Percentiles rank a stretch among this genome's conserved stretches.
phyloP scores from a whole-genome alignment of 2,329 filamentous ascomycete species.

The Exophiala calicioides region DNA sequence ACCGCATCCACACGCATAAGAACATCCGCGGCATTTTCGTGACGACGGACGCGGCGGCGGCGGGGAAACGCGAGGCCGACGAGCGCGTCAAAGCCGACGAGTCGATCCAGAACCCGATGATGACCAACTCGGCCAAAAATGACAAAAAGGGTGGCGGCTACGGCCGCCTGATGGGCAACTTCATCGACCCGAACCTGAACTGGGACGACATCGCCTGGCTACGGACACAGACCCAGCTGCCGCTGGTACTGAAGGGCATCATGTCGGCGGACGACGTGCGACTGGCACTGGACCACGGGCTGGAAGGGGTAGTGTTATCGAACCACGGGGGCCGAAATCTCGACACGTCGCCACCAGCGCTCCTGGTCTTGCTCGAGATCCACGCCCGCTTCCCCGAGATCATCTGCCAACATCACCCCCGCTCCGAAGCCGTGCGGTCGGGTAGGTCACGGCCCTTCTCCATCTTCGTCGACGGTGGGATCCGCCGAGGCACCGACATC shows the following conservation, averaged over 20 bases:
- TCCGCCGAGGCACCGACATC: conserved; percentile 57
- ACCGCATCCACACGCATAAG: conserved; percentile 33
- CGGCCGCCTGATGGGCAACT: conserved; percentile 55
- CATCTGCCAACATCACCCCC: conserved; percentile 42
- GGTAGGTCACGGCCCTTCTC: conserved; percentile 40
- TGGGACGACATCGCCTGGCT: conserved; percentile 61
- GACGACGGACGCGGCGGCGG: conserved; percentile 37
- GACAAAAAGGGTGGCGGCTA: conserved; percentile 59
- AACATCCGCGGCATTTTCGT: conserved; percentile 32
- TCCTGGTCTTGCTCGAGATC: conserved; percentile 56
- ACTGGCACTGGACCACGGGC: conserved; percentile 52
- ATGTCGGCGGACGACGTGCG: conserved; percentile 59
- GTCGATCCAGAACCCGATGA: conserved; percentile 38
- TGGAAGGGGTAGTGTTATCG: conserved; percentile 58
- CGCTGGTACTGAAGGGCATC: conserved; percentile 60
- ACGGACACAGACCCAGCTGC: conserved; percentile 47
- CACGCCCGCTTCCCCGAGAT: conserved; percentile 53
- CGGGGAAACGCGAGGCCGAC: conserved; percentile 59
- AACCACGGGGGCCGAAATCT: conserved; percentile 63
- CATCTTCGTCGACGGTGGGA: conserved; percentile 52
- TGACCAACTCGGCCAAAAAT: conserved; percentile 39
- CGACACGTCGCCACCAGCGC: conserved; percentile 53
- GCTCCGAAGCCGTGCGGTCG: conserved; percentile 20
- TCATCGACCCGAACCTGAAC: conserved; percentile 55
- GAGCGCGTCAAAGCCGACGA: conserved; percentile 55